Percentiles rank a stretch among this genome's conserved stretches.
Conservation (phyloP, 2,329 filamentous ascomycete species). For the Grosmannia penicillata region DNA sequence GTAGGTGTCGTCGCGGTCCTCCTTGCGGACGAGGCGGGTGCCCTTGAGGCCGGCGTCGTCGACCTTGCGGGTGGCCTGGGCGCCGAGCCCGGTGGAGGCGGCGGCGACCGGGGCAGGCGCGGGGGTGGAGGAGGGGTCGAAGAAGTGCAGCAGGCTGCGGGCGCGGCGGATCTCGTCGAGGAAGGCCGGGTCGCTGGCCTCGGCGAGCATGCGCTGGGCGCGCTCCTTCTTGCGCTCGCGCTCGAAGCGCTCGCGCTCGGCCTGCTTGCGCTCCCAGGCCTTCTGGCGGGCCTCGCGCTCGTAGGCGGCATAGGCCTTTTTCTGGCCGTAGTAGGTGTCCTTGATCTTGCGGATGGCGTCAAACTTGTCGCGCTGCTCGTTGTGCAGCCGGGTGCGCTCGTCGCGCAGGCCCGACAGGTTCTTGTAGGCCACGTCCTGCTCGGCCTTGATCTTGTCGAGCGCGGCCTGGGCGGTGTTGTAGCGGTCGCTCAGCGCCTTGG, state of each 20-base stretch:
- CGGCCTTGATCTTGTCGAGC: slow-evolving; percentile 76
- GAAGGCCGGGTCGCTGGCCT: slow-evolving; percentile 77
- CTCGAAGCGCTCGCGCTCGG: slow-evolving; percentile 61
- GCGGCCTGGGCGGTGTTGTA: slow-evolving; percentile 79
- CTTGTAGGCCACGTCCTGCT: slow-evolving; percentile 86
- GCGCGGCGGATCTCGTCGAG: slow-evolving; percentile 83
- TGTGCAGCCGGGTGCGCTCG: slow-evolving; percentile 69
- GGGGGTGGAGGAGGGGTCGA: slow-evolving; percentile 57
- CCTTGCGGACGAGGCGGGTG: slow-evolving; percentile 68
- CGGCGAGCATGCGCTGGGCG: slow-evolving; percentile 61
- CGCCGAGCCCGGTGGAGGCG: slow-evolving; percentile 58
- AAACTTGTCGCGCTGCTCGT: slow-evolving; percentile 78
- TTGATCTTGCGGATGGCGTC: slow-evolving; percentile 70
- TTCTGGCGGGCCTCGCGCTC: slow-evolving; percentile 72
- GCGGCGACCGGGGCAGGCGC: slow-evolving; percentile 42
- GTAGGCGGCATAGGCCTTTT: slow-evolving; percentile 69
- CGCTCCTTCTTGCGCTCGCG: slow-evolving; percentile 62
- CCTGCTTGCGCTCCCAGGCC: slow-evolving; percentile 61
- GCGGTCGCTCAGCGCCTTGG: slow-evolving; percentile 72
- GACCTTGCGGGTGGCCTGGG: slow-evolving; percentile 68
- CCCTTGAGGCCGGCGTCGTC: slow-evolving; percentile 78
- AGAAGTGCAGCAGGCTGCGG: slow-evolving; percentile 77
- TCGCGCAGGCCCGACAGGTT: slow-evolving; percentile 71
- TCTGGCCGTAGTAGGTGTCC: slow-evolving; percentile 71
- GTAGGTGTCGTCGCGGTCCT: slow-evolving; percentile 78